Evolutionary conservation across 495 filamentous ascomycete genomes (phyloP).

Genomic region (Aspergillus kassunensis): DNA sequence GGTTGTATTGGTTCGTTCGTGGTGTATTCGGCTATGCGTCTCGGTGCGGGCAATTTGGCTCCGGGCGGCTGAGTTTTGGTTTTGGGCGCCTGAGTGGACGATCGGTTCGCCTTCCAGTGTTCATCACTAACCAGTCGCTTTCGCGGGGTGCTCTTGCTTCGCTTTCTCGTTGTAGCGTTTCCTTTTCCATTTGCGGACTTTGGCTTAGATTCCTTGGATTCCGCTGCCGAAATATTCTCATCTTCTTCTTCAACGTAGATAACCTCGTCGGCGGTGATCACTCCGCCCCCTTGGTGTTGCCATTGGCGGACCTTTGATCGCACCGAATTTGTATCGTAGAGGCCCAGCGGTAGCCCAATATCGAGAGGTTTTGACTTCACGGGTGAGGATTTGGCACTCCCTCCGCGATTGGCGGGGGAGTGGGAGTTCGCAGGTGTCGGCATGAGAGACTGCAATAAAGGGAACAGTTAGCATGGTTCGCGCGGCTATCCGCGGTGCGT

Average conservation of each 20-base stretch:
- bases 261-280: slow-evolving; percentile 46
- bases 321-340: slow-evolving; percentile 59
- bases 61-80: slow-evolving; percentile 47
- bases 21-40: slow-evolving; percentile 42
- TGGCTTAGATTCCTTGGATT: slow-evolving; percentile 28
- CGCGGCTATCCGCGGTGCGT: slow-evolving; percentile 4
- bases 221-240: slow-evolving; percentile 25
- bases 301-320: slow-evolving; percentile 68
- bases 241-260: slow-evolving; percentile 37
- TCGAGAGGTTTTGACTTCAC: slow-evolving; percentile 42
- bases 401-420: slow-evolving; percentile 39
- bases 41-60: slow-evolving; percentile 49
- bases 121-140: slow-evolving; percentile 79
- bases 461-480: slow-evolving; percentile 14
- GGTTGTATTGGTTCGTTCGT: slow-evolving; percentile 32
- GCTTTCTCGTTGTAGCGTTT: slow-evolving; percentile 20
- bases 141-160: slow-evolving; percentile 57
- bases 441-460: slow-evolving; percentile 32
- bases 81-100: slow-evolving; percentile 44
- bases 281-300: slow-evolving; percentile 65
- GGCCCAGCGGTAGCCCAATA: slow-evolving; percentile 46
- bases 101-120: slow-evolving; percentile 62
- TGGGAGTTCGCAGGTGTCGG: slow-evolving; percentile 40
- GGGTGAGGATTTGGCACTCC: slow-evolving; percentile 33
- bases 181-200: slow-evolving; percentile 26